Evolutionary conservation across 345 rosid species (phyloP), one percentile per base, ranked within the genome.

Genomic region (Microthlaspi erraticum): DNA sequence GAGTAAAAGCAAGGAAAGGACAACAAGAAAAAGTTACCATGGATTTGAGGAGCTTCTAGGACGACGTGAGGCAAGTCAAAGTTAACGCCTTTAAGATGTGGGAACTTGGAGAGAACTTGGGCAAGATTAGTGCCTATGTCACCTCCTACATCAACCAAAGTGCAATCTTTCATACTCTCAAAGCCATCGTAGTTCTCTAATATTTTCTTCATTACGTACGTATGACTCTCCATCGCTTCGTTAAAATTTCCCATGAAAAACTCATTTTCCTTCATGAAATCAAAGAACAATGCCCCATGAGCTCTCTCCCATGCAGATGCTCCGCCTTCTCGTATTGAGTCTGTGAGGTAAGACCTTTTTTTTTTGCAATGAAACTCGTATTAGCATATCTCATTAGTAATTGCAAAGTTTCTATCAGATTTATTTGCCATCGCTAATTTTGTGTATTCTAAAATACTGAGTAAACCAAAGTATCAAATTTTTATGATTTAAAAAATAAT

Each of bases 61-160:
- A 68, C 32, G 0, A 44, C n/a, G 45, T 54, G 73, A 68, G 73
- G 56, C 64, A 56, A 56, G 55, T 68, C 73, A 20, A 20, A 68
- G 44, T 56, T 56, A 23, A 68, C 8, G 18, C 64, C 64, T 32
- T 55, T 68, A 17, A 55, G 11, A 3, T 43, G 55, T 44, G 64
- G 72, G 64, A 32, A 68, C 7, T 68, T 68, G 33, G 73, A 56
- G 16, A 54, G 6, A 33, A 20, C 10, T 56, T 2, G 36, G 23
- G 56, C 44, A 45, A 68, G 64, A 56, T 45, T 68, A 8, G 11
- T 4, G 33, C 73, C 64, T 45, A 44, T 13, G 6, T 46, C 34
- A 13, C 73, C 73, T 56, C 73, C 64, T 17, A 68, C 64, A 56
- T 68, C 64, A 33, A 68, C 64, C 46, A 68, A 46, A 8, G 44